Base-by-base conservation (phyloP, 1,284 basidiomycete species). In the Sporisorium reilianum region DNA sequence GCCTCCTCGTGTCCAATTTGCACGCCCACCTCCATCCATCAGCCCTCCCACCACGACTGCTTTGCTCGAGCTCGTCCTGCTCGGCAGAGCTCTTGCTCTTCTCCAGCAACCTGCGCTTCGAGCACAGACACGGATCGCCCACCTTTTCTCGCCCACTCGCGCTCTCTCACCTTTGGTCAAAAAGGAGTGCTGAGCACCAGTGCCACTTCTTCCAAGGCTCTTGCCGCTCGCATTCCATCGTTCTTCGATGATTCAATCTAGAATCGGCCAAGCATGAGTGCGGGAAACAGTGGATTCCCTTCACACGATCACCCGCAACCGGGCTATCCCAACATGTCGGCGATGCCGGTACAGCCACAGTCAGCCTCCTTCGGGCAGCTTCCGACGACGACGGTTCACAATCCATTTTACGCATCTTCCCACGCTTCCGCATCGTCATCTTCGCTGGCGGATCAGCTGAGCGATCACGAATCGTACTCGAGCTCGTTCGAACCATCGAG, bases 391-490 rank as follows among this genome's bases (percentile, higher is more conserved):
- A 48, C 61, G 5, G 46, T 22, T 23, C 60, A 61, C 20, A 38
- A n/a, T 22, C 16, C 42, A 6, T 68, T 74, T 34, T 74, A 74
- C 52, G 65, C 62, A 0, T 74, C 71, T 50, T 74, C 71, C 1
- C 71, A 68, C 57, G 65, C 65, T 5, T 74, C 71, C 2, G 71
- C 71, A 26, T 74, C 71, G 22, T 62, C 71, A 9, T 74, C 71
- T 26, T 74, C 71, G 30, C 62, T 74, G 11, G 58, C 42, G n/a
- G 65, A 68, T 41, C 71, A 74, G 44, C 48, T 68, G 20, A 74
- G 71, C 49, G 71, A 74, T 53, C 71, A 74, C 58, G 65, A 68
- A 28, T 67, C 70, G 18, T 68, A 68, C 36, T 74, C 71, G 38
- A 59, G 55, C 62, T 74, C 70, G 0, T 73, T 73, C 38, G 57